Evolutionary conservation across 306 rosid genomes (phyloP).

Genomic region (Fragaria vesca): DNA sequence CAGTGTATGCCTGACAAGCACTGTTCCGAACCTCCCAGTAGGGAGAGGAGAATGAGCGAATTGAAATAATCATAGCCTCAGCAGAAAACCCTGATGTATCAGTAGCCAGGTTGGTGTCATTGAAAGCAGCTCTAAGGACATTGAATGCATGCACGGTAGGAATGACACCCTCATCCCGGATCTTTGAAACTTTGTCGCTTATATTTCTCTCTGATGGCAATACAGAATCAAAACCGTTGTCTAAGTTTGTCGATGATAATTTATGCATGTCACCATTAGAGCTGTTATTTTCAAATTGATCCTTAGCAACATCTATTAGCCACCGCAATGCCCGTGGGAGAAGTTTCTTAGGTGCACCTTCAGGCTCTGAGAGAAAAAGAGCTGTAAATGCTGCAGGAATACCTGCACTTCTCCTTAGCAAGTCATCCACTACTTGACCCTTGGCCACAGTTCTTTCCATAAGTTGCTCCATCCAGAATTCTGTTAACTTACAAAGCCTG

Average conservation of each 20-base stretch:
- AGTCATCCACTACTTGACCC: slow-evolving; percentile 87
- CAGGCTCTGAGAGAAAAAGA: slow-evolving; percentile 97
- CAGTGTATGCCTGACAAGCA: slow-evolving; percentile 93
- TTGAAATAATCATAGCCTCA: slow-evolving; percentile 76
- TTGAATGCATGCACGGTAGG: slow-evolving; percentile 96
- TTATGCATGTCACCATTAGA: slow-evolving; percentile 34
- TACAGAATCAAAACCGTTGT: slow-evolving; percentile 30
- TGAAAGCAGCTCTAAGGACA: slow-evolving; percentile 85
- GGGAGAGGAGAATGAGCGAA: slow-evolving; percentile 86
- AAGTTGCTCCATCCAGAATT: slow-evolving; percentile 95
- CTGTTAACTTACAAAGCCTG: slow-evolving; percentile 89
- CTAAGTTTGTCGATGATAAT: slow-evolving; percentile 29
- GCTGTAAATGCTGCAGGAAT: slow-evolving; percentile 97
- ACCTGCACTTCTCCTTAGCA: slow-evolving; percentile 98
- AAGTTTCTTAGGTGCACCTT: slow-evolving; percentile 95
- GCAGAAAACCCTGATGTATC: slow-evolving; percentile 97
- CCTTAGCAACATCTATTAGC: slow-evolving; percentile 82
- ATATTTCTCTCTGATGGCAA: slow-evolving; percentile 39
- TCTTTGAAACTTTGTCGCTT: slow-evolving; percentile 54
- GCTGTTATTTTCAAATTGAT: slow-evolving; percentile 43
- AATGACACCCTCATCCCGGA: slow-evolving; percentile 92
- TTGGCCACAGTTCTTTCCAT: slow-evolving; percentile 87
- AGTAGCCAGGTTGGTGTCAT: slow-evolving; percentile 86
- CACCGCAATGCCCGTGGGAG: slow-evolving; percentile 85
- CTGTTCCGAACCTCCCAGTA: slow-evolving; percentile 96